These are phyloP conservation scores for Atkinsonella texensis DNA, from an alignment of 2,329 filamentous ascomycete species.

Conservation along the genomic window DNA sequence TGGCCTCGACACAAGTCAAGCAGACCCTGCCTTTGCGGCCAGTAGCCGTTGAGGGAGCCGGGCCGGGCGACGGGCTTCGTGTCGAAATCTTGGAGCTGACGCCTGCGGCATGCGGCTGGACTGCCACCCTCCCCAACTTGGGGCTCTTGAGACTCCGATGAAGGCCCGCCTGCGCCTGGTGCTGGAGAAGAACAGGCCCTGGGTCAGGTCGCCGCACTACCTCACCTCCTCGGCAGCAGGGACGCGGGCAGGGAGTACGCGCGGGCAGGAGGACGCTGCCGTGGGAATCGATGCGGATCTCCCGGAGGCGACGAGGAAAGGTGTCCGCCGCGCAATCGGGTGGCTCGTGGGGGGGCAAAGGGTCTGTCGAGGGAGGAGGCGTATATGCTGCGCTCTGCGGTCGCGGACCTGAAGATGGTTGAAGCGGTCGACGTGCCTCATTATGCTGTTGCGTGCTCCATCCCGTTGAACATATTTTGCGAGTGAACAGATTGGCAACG, in stretches of 20 bases:
- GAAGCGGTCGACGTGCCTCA: slow-evolving; percentile 44
- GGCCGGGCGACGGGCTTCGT: slow-evolving; percentile 39
- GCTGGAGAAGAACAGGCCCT: slow-evolving; percentile 32
- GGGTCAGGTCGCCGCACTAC: slow-evolving; percentile 36
- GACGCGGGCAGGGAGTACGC: slow-evolving; percentile 9
- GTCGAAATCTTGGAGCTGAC: slow-evolving; percentile 35
- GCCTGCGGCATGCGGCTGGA: slow-evolving; percentile 38
- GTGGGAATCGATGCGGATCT: slow-evolving; percentile 35
- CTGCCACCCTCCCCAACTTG: slow-evolving; percentile 36
- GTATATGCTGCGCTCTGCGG: slow-evolving; percentile 40
- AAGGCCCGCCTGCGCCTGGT: slow-evolving; percentile 35
- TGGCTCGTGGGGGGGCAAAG: slow-evolving; percentile 34
- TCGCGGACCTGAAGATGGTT: slow-evolving; percentile 35
- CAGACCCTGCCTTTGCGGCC: slow-evolving; percentile 40
- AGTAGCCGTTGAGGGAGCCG: slow-evolving; percentile 34
- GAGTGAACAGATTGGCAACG: background rate
- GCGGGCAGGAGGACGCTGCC: slow-evolving; percentile 29
- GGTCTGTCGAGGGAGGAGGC: slow-evolving; percentile 32
- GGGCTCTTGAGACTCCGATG: slow-evolving; percentile 37
- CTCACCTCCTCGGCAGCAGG: slow-evolving; percentile 19
- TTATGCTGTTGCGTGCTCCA: slow-evolving; percentile 35
- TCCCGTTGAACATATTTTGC: slow-evolving; percentile 38
- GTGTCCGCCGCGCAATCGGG: slow-evolving; percentile 32
- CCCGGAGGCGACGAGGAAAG: slow-evolving; percentile 35
- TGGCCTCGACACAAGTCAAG: slow-evolving; percentile 27